Evolutionary conservation across 2,329 filamentous ascomycete species (phyloP), one percentile per base, ranked within the genome.

Genomic region (Fusarium sp.): DNA sequence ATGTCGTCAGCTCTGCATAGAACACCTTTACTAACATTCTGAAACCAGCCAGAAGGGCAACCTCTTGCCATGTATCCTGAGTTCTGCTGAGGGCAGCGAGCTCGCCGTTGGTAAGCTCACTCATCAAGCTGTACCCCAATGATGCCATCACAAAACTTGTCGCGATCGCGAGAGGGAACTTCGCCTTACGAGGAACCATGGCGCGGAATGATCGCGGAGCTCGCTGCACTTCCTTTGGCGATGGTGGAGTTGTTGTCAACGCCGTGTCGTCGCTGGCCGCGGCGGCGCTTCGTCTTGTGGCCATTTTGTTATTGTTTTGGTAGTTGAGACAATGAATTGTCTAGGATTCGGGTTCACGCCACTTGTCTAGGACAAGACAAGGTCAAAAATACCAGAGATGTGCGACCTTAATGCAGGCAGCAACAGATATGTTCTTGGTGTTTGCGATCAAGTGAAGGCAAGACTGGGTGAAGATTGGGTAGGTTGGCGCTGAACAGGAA

Each of bases 11-110:
- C 27, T 20, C 24, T n/a, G 30, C 44, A 52, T 34, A 43, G 44
- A 46, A n/a, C n/a, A 29, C 9, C 7, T 24, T 22, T n/a, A 85
- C 87, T 82, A 75, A 89, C 87, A 86, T 76, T 78, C 84, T 84
- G 87, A 87, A 90, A 15, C 80, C 82, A 2, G 83, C 80, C 69
- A 89, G 73, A 32, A 83, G 82, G 8, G 80, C 83, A 29, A 93
- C 85, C 77, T 93, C 89, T 76, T 82, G 80, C 84, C 88, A 88
- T 55, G 86, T 85, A 53, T 91, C 88, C 65, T 89, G 80, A 60
- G 85, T 86, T 74, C 90, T 88, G 78, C 89, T 91, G 62, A 95
- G 86, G 27, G 83, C 82, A 2, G 89, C 89, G 43, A 97, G 82
- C 78, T 94, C 90, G 9, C 86, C 88, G 16, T 85, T 84, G 8